Conservation (phyloP, 2,329 filamentous ascomycete species). For the Cytospora paraplurivora region DNA sequence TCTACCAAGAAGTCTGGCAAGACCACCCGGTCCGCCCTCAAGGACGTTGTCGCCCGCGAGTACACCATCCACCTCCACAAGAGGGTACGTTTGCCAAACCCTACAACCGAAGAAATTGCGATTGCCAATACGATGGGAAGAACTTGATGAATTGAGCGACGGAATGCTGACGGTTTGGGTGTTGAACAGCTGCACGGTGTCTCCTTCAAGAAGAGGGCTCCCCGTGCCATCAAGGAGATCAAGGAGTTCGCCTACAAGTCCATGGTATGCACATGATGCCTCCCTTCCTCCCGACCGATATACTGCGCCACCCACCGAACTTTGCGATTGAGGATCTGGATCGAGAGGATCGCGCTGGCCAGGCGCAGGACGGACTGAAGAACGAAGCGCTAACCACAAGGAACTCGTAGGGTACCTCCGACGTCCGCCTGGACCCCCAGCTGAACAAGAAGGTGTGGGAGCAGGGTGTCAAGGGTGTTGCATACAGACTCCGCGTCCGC, state of each 20-base stretch:
- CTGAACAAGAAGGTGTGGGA: conserved; percentile 99
- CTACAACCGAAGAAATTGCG: conserved; percentile 1
- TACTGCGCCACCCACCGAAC: conserved; percentile 5
- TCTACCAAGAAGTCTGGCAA: conserved; percentile 71
- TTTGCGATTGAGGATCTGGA: conserved; percentile 1
- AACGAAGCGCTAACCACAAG: conserved; percentile 19
- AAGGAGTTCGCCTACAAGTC: conserved; percentile 87
- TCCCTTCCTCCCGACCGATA: conserved; percentile 22
- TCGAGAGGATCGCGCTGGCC: background rate
- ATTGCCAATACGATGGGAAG: conserved; percentile 37
- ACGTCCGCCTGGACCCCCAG: conserved; percentile 97
- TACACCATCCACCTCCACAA: conserved; percentile 99
- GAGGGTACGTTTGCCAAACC: conserved; percentile 70
- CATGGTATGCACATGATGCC: conserved; percentile 73
- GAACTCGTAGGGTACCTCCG: conserved; percentile 76
- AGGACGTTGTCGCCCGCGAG: conserved; percentile 98
- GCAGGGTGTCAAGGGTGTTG: conserved; percentile 96
- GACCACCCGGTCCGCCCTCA: conserved; percentile 84
- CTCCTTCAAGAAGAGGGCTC: conserved; percentile 99
- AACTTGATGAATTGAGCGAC: conserved; percentile 23
- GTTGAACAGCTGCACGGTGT: conserved; percentile 83
- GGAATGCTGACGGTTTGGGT: conserved; percentile 39
- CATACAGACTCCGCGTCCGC: conserved; percentile 94
- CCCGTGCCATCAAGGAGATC: conserved; percentile 99
- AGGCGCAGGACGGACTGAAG: background rate